Evolutionary conservation across 305 asterid species (phyloP).

Genomic region (Euphrasia arctica): DNA sequence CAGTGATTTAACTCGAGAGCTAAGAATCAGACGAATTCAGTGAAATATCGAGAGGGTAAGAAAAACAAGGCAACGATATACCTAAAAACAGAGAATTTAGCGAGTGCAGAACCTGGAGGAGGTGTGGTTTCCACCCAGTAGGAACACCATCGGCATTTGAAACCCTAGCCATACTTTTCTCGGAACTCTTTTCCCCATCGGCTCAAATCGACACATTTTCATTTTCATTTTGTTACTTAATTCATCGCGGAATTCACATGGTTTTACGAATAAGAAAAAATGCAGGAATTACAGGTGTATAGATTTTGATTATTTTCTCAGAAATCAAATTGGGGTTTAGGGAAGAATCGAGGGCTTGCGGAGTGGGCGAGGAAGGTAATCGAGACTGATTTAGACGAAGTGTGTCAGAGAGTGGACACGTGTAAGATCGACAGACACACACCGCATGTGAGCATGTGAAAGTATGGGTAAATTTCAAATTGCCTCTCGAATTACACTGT

Average conservation of each 20-base stretch:
- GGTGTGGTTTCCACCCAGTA: conserved; percentile 99
- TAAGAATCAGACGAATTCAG: conserved; percentile 14
- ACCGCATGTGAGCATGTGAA: neutral
- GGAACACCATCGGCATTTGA: conserved; percentile 69
- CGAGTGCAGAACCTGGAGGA: conserved; percentile 99
- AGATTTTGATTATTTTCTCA: neutral
- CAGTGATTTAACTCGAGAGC: conserved; percentile 31
- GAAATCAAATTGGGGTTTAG: neutral
- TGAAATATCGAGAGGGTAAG: conserved; percentile 20
- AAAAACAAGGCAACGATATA: conserved; percentile 19
- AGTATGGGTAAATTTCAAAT: too few relatives aligned
- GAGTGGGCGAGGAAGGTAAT: neutral
- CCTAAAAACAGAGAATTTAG: conserved; percentile 33
- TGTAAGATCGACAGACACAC: neutral
- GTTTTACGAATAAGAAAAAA: neutral
- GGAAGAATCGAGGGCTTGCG: conserved; percentile 6
- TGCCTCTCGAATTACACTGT: too few relatives aligned
- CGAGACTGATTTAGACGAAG: neutral
- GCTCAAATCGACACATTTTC: conserved; percentile 40
- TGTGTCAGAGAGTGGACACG: neutral
- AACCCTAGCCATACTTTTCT: conserved; percentile 63
- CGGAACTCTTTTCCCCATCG: conserved; percentile 54
- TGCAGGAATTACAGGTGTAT: too few relatives aligned
- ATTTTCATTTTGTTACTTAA: conserved; percentile 16
- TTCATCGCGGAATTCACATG: conserved; percentile 29